Evolutionary conservation across 305 asterid species (phyloP), one percentile per base, ranked within the genome.

Genomic region (Nicotiana rustica): DNA sequence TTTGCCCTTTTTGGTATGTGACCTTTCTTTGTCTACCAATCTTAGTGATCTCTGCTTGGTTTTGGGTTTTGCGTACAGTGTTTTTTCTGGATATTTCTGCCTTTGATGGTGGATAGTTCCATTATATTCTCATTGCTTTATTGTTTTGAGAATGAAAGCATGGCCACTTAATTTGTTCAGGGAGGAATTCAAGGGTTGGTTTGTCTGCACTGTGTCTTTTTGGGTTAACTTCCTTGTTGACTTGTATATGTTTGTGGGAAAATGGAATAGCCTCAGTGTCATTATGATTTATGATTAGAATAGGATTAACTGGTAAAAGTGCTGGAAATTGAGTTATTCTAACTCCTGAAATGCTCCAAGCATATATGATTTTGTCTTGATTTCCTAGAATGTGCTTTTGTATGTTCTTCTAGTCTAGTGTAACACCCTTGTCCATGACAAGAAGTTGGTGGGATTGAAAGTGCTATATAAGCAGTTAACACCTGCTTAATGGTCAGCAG

Each of bases 361-460:
- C 79, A 75, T 15, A 52, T 25, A 73, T 52, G 38, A 73, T 44
- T 49, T 75, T 52, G 47, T 75, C 65, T 71, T 17, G 19, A 47
- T 71, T 47, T 44, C 33, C 38, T 75, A 75, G 38, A 52, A 75
- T 75, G 65, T 75, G 17, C 17, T 52, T 75, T 49, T 25, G 25
- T 29, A 52, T 75, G 47, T 71, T 71, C 79, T 75, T 49, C 5
- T 75, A 14, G 15, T 47, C 59, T 47, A 6, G 44, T 10, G 25
- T 75, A 7, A 25, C 44, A 7, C 15, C 64, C 44, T 75, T 75
- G 12, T 52, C 79, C 79, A 14, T 25, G 44, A 14, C 44, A 49
- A 25, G 5, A 73, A 75, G 29, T 25, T 25, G 64, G 25, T 25
- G 21, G 79, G 64, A 44, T 52, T 52, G 79, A 14, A 49, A 49